Conservation (phyloP, 306 rosid genomes). For the Glycyrrhiza uralensis region DNA sequence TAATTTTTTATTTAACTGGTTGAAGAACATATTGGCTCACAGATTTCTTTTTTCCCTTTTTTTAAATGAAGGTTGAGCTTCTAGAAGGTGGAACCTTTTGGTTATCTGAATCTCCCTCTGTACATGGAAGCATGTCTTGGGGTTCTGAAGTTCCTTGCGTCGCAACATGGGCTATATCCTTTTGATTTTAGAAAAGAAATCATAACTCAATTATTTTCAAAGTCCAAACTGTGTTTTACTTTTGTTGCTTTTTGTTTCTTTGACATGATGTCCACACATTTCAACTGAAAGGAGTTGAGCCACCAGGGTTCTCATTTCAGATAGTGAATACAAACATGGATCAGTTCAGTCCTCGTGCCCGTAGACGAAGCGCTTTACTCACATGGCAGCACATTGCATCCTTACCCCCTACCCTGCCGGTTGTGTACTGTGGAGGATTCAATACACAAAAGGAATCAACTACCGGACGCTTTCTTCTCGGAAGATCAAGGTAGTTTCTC, state of each 20-base stretch:
- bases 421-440: conserved; percentile 95
- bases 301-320: conserved; percentile 93
- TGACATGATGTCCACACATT: conserved; percentile 98
- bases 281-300: conserved; percentile 95
- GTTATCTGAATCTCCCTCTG: conserved; percentile 97
- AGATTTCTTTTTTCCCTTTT: background rate
- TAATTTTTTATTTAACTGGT: background rate
- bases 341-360: conserved; percentile 81
- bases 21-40: background rate
- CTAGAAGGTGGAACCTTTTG: conserved; percentile 99
- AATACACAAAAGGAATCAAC: conserved; percentile 97
- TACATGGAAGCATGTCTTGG: conserved; percentile 98
- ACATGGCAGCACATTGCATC: conserved; percentile 99
- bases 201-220: conserved; percentile 18
- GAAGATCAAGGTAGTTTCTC: conserved; percentile 76
- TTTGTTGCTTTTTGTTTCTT: conserved; percentile 45
- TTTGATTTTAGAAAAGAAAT: conserved; percentile 19
- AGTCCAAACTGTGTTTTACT: conserved; percentile 14
- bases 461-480: conserved; percentile 93
- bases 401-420: conserved; percentile 90
- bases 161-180: conserved; percentile 99
- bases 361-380: conserved; percentile 93
- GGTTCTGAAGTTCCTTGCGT: conserved; percentile 84
- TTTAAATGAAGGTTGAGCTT: conserved; percentile 71
- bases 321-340: conserved; percentile 96